These are phyloP conservation scores for Aschersonia sp. DNA, from an alignment of 2,329 filamentous ascomycete species.

Conservation along the genomic window DNA sequence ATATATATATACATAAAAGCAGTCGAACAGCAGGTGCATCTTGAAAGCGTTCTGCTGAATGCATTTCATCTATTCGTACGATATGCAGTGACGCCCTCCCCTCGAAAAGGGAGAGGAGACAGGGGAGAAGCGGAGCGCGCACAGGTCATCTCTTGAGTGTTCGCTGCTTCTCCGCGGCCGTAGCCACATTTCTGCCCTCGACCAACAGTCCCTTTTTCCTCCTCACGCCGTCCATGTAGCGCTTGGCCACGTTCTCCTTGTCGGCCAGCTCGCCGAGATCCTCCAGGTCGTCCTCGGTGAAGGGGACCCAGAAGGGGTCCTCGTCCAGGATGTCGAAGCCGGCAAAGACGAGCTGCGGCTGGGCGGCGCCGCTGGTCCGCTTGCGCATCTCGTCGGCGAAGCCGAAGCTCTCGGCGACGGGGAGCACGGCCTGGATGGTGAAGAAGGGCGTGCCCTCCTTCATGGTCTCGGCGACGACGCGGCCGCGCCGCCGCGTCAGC, in stretches of 20 bases:
- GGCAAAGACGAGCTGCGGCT: slow-evolving; percentile 83
- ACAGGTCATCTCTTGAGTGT: slow-evolving; percentile 36
- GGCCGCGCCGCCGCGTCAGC: slow-evolving; percentile 84
- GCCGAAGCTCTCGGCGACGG: slow-evolving; percentile 89
- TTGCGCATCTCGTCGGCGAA: slow-evolving; percentile 96
- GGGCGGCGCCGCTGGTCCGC: slow-evolving; percentile 75
- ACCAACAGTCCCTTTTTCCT: slow-evolving; percentile 79
- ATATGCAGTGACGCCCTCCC: no score
- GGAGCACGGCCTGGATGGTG: slow-evolving; percentile 75
- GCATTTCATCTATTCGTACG: no score
- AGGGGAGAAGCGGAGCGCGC: no score
- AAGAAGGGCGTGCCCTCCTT: slow-evolving; percentile 95
- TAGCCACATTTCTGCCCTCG: slow-evolving; percentile 59
- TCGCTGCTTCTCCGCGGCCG: slow-evolving; percentile 86
- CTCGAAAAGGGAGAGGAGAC: no score
- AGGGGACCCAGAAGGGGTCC: slow-evolving; percentile 95
- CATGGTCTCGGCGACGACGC: slow-evolving; percentile 78
- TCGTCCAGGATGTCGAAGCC: slow-evolving; percentile 89
- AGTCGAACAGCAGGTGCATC: no score
- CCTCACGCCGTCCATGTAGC: slow-evolving; percentile 85
- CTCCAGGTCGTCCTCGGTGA: slow-evolving; percentile 91
- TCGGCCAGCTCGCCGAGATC: slow-evolving; percentile 90
- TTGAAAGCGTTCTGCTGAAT: no score
- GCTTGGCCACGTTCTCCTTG: slow-evolving; percentile 87
- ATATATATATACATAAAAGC: no score